phyloP scores from a whole-genome alignment of 805 yeast species.

The Ogataea ganodermae region DNA sequence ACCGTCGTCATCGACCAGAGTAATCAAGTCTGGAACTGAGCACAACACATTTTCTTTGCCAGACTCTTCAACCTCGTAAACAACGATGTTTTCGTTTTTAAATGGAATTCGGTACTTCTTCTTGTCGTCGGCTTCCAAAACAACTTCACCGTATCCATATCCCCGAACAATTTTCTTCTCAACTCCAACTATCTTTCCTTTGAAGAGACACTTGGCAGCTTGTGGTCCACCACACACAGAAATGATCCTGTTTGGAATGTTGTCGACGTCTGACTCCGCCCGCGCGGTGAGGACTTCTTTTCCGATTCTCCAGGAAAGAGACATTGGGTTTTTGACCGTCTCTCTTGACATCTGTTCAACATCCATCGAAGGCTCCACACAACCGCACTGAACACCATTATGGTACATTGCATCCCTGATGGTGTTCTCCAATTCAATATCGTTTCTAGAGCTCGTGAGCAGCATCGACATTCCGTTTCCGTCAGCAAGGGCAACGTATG shows the following conservation, averaged over 20 bases:
- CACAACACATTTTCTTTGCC: conserved; percentile 32
- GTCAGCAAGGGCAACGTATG: conserved; percentile 42
- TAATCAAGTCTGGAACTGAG: conserved; percentile 45
- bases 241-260: conserved; percentile 36
- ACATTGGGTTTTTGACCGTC: conserved; percentile 38
- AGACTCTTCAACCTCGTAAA: conserved; percentile 27
- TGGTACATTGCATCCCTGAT: conserved; percentile 44
- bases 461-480: conserved; percentile 44
- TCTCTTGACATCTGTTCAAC: conserved; percentile 29
- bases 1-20: conserved; percentile 40
- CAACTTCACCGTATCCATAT: conserved; percentile 45
- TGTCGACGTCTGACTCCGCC: conserved; percentile 36
- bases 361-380: conserved; percentile 39
- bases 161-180: conserved; percentile 43
- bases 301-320: conserved; percentile 49
- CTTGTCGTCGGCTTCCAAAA: conserved; percentile 24
- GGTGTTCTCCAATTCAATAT: conserved; percentile 39
- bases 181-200: conserved; percentile 45
- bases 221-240: conserved; percentile 38
- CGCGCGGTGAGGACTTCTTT: conserved; percentile 41
- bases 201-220: conserved; percentile 37
- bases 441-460: conserved; percentile 36
- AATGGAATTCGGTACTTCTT: conserved; percentile 37
- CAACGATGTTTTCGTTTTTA: conserved; percentile 47
- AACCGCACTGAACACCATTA: conserved; percentile 42